Evolutionary conservation across 495 filamentous ascomycete genomes (phyloP).

Genomic region (Achaetomiella virescens): DNA sequence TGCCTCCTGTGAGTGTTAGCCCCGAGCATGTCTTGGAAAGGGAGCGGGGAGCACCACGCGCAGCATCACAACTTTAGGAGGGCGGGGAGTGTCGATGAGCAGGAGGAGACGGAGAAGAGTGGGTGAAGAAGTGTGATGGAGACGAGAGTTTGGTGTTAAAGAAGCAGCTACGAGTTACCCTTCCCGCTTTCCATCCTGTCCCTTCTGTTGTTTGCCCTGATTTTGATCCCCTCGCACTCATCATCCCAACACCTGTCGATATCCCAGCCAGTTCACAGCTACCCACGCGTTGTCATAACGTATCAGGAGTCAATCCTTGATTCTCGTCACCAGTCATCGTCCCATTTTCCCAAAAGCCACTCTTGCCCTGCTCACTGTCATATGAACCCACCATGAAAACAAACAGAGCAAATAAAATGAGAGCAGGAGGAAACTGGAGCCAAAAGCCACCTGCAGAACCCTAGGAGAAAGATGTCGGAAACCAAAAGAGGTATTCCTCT

Average conservation of each 20-base stretch:
- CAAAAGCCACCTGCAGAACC: no score
- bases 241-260: no score
- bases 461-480: no score
- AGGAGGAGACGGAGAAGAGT: slow-evolving; percentile 53
- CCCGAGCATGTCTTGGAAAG: slow-evolving; percentile 7
- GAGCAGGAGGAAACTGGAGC: not conserved
- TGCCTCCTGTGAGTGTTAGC: slow-evolving; percentile 18
- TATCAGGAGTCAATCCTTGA: no score
- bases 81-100: slow-evolving; percentile 49
- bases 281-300: no score
- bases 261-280: no score
- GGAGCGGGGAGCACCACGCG: slow-evolving; percentile 13
- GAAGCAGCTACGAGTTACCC: slow-evolving; percentile 9
- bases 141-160: slow-evolving; percentile 5
- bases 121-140: slow-evolving; percentile 18
- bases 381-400: not conserved
- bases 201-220: no score
- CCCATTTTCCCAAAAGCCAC: no score
- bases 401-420: not conserved
- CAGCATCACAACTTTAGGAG: slow-evolving; percentile 39
- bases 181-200: slow-evolving; percentile 1
- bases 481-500: no score
- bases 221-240: no score
- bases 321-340: no score
- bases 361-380: no score